These are phyloP conservation scores for Penicillium sp. DNA, from an alignment of 2,329 filamentous ascomycete species.

Conservation along the genomic window DNA sequence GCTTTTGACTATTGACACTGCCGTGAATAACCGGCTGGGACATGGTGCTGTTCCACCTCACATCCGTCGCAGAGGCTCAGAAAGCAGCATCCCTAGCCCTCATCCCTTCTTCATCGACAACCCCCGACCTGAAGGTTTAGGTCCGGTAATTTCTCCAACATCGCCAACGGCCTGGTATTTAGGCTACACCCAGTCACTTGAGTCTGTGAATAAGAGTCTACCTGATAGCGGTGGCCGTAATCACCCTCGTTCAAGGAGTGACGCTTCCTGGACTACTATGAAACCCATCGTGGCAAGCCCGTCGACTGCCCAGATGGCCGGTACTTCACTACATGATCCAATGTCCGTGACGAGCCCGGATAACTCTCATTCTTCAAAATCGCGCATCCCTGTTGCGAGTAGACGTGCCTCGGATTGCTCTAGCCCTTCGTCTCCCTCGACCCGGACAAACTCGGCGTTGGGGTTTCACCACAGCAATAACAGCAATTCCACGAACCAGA, in stretches of 20 bases:
- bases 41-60: conserved; percentile 56
- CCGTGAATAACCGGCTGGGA: conserved; percentile 42
- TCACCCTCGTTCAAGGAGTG: conserved; percentile 51
- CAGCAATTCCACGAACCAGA: conserved; percentile 21
- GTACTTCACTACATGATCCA: conserved; percentile 27
- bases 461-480: conserved; percentile 23
- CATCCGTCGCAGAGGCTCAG: conserved; percentile 62
- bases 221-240: conserved; percentile 15
- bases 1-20: conserved; percentile 58
- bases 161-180: conserved; percentile 67
- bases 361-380: conserved; percentile 33
- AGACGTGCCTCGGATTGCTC: conserved; percentile 41
- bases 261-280: conserved; percentile 45
- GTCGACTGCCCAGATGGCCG: conserved; percentile 32
- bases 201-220: conserved; percentile 30
- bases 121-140: conserved; percentile 22
- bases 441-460: conserved; percentile 29
- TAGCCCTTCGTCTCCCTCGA: conserved; percentile 31
- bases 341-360: conserved; percentile 22
- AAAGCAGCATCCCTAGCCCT: conserved; percentile 61
- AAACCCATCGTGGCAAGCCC: conserved; percentile 26
- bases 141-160: conserved; percentile 53
- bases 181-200: conserved; percentile 41
- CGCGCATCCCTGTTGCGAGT: conserved; percentile 44
- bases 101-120: conserved; percentile 41